A percentile compares a stretch with the other conserved stretches of the same genome.
phyloP scores from a whole-genome alignment of 2,329 filamentous ascomycete genomes.

The Botrytis paeoniae region DNA sequence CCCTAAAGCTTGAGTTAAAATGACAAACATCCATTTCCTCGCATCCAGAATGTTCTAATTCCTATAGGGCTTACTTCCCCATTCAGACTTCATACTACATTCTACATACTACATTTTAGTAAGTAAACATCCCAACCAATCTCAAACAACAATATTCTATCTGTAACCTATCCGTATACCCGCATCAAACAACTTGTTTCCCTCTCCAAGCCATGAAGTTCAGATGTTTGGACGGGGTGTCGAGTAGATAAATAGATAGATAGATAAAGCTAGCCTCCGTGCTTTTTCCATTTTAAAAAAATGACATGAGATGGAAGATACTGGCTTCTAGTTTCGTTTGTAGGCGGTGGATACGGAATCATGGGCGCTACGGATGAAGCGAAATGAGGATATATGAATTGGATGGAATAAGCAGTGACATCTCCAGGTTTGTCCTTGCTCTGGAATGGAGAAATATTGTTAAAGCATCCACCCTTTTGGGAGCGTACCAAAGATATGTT shows the following conservation, averaged over 20 bases:
- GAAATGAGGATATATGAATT: constrained; percentile 5
- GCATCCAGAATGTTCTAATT: neutral
- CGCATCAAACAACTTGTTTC: neutral
- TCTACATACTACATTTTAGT: too few relatives aligned
- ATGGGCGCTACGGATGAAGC: neutral
- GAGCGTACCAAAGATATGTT: neutral
- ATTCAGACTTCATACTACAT: neutral
- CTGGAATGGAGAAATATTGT: neutral
- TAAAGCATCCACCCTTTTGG: neutral
- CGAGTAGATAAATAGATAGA: neutral
- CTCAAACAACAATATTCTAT: neutral
- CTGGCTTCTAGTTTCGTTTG: neutral
- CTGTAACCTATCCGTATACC: neutral
- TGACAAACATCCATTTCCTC: neutral
- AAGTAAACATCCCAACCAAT: neutral
- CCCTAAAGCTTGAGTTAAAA: neutral
- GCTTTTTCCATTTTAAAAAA: neutral
- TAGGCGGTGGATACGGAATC: neutral
- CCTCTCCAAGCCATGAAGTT: neutral
- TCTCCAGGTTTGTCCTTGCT: neutral
- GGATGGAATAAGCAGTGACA: neutral
- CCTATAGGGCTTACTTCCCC: neutral
- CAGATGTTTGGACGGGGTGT: neutral
- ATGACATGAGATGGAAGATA: neutral
- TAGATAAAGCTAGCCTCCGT: neutral